A percentile compares a stretch with the other conserved stretches of the same genome.
phyloP scores from a whole-genome alignment of 495 filamentous ascomycete species.

The Podospora fimiseda region DNA sequence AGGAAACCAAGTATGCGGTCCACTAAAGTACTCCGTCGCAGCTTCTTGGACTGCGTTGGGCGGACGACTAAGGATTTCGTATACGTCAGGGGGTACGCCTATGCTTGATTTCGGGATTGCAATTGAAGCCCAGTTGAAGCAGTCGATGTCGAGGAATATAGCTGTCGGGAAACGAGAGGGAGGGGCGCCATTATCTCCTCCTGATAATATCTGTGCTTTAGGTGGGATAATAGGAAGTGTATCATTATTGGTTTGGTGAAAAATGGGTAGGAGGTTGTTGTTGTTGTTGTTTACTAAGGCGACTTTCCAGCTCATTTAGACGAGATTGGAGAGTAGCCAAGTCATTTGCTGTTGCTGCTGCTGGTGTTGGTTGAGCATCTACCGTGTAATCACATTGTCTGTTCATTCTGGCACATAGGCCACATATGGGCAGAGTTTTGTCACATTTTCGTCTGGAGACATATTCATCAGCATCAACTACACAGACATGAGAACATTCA shows the following conservation, averaged over 20 bases:
- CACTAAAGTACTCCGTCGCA: constrained; percentile 27
- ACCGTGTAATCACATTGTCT: constrained; percentile 37
- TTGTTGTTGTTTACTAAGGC: constrained; percentile 17
- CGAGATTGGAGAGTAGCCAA: constrained; percentile 32
- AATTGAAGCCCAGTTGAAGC: constrained; percentile 29
- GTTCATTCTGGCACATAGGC: constrained; percentile 35
- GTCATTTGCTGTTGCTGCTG: constrained; percentile 31
- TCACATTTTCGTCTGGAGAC: constrained; percentile 41
- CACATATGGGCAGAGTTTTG: constrained; percentile 40
- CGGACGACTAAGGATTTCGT: constrained; percentile 25
- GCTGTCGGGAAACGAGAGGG: constrained; percentile 17
- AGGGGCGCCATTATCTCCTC: background rate
- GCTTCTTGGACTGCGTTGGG: constrained; percentile 24
- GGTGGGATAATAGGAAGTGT: constrained; percentile 3
- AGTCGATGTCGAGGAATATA: constrained; percentile 32
- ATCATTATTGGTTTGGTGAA: background rate
- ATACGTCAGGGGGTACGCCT: constrained; percentile 31
- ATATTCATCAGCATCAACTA: too few species aligned
- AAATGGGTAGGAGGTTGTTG: too few species aligned
- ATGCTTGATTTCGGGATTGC: constrained; percentile 25
- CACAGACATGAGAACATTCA: too few species aligned
- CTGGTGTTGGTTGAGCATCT: constrained; percentile 17
- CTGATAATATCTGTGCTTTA: constrained; percentile 2
- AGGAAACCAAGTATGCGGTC: constrained; percentile 43
- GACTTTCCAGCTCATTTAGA: constrained; percentile 34